Percentiles rank a stretch among this genome's conserved stretches.
These are phyloP conservation scores for Pleurotus salmoneostramineus DNA, from an alignment of 768 basidiomycete genomes.

Conservation along the genomic window DNA sequence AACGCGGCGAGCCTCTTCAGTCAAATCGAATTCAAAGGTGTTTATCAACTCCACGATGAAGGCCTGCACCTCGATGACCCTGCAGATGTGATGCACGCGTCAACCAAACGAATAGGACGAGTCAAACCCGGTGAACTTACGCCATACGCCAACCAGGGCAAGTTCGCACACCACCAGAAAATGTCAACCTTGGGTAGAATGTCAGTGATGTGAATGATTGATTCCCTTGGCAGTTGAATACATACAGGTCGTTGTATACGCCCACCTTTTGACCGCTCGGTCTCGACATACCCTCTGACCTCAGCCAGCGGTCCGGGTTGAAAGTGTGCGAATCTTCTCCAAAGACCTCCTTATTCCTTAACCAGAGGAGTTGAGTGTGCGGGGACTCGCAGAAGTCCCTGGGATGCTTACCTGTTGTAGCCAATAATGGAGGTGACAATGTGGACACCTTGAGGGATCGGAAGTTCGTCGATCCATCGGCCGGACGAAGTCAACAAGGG, in stretches of 20 bases:
- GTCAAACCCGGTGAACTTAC: slow-evolving; percentile 12
- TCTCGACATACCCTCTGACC: slow-evolving; percentile 10
- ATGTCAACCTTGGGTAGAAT: slow-evolving; percentile 14
- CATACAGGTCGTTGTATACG: slow-evolving; percentile 29
- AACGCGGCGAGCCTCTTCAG: background rate
- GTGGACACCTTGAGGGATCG: slow-evolving; percentile 36
- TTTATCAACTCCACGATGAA: background rate
- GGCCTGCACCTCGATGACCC: background rate
- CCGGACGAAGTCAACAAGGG: slow-evolving; percentile 36
- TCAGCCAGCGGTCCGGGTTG: slow-evolving; percentile 37
- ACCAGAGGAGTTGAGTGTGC: background rate
- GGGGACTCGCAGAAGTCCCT: background rate
- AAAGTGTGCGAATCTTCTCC: slow-evolving; percentile 37
- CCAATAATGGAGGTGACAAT: slow-evolving; percentile 29
- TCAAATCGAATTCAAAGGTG: slow-evolving; percentile 1
- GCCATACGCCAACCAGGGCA: slow-evolving; percentile 26
- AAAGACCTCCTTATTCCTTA: slow-evolving; percentile 29
- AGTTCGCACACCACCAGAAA: slow-evolving; percentile 18
- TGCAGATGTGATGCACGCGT: background rate
- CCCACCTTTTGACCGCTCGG: slow-evolving; percentile 25
- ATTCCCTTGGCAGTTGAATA: background rate
- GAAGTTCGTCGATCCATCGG: slow-evolving; percentile 26
- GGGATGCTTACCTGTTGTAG: slow-evolving; percentile 6
- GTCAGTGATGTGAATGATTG: slow-evolving; percentile 1
- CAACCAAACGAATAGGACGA: background rate